Base-by-base conservation (phyloP, 1,284 basidiomycete species). In the Meripilus lineatus region DNA sequence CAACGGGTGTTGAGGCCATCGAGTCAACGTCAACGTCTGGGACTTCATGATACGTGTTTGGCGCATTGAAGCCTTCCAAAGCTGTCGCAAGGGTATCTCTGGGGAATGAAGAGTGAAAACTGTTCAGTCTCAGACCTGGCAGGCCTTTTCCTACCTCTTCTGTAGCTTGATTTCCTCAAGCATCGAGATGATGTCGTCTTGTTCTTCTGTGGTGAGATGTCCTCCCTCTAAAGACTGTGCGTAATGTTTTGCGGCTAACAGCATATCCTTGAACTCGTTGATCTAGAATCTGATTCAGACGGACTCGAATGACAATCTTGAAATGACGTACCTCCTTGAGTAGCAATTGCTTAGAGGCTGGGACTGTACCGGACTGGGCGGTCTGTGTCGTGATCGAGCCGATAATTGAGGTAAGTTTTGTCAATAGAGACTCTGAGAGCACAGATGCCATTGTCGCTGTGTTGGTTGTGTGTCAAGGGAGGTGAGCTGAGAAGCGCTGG, bases 181-280 rank as follows among this genome's bases (percentile, higher is more conserved):
- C 75, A 84, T 77, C 32, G 61, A 58, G 35, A 84, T 77, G 3
- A 84, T 67, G 25, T 79, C 73, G 46, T 79, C 72, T 50, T 84
- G 82, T 35, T 83, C 77, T 34, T 73, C 64, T 38, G 75, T 70
- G 38, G 70, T 58, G 41, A 83, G 61, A 51, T 84, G 81, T 11
- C 81, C 81, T 5, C 82, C 81, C 2, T 79, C 76, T 4, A 84
- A 62, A 23, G 65, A 61, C 7, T 52, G 53, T 0, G 79, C 74
- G 34, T 76, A 61, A 6, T 79, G 72, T 55, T 73, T 81, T 0
- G 80, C 82, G 38, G 71, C 71, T 10, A 56, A 55, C 25, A 84
- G 54, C 4, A 72, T 55, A 46, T 62, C 72, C 50, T 76, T 81
- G 59, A 82, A 78, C 22, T 79, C 75, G 48, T 78, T 80, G 15